phyloP scores from a whole-genome alignment of 352 stramenopile genomes.

The Globisporangium apiculatum region DNA sequence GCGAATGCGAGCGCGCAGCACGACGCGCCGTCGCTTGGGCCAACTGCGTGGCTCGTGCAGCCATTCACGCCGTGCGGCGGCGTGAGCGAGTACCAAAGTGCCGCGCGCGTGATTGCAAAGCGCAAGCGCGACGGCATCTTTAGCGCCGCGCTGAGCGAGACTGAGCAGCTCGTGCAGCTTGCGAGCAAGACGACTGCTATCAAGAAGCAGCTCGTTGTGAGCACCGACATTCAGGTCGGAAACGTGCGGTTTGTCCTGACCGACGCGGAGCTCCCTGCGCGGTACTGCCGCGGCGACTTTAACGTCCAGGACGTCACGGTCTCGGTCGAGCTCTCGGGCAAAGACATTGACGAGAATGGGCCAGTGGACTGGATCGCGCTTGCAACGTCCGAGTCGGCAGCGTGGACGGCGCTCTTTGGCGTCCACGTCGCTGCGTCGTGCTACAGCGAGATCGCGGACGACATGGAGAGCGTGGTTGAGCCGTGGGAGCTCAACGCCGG shows the following conservation, averaged over 20 bases:
- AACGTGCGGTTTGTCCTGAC: constrained; percentile 57
- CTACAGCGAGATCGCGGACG: constrained; percentile 57
- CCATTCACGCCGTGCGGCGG: constrained; percentile 58
- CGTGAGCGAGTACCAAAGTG: constrained; percentile 65
- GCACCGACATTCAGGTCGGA: constrained; percentile 56
- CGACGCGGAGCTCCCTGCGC: constrained; percentile 42
- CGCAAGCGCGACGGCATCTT: constrained; percentile 68
- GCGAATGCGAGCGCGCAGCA: constrained; percentile 23
- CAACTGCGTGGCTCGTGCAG: constrained; percentile 48
- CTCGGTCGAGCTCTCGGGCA: constrained; percentile 38
- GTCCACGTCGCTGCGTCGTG: constrained; percentile 64
- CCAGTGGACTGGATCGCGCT: constrained; percentile 44
- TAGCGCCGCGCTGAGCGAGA: constrained; percentile 38
- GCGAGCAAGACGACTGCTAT: constrained; percentile 26
- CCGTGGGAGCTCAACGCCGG: constrained; percentile 58
- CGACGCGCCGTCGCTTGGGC: not conserved
- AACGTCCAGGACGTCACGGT: constrained; percentile 55
- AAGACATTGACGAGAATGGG: constrained; percentile 46
- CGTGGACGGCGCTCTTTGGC: constrained; percentile 56
- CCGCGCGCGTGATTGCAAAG: constrained; percentile 51
- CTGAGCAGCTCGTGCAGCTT: constrained; percentile 45
- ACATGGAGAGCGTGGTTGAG: constrained; percentile 72
- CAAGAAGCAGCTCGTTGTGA: constrained; percentile 53
- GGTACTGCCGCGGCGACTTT: constrained; percentile 56
- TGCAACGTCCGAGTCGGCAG: constrained; percentile 42